A percentile compares a stretch with the other conserved stretches of the same genome.
These are phyloP conservation scores for Macrotyloma uniflorum DNA, from an alignment of 306 rosid species.

Conservation along the genomic window DNA sequence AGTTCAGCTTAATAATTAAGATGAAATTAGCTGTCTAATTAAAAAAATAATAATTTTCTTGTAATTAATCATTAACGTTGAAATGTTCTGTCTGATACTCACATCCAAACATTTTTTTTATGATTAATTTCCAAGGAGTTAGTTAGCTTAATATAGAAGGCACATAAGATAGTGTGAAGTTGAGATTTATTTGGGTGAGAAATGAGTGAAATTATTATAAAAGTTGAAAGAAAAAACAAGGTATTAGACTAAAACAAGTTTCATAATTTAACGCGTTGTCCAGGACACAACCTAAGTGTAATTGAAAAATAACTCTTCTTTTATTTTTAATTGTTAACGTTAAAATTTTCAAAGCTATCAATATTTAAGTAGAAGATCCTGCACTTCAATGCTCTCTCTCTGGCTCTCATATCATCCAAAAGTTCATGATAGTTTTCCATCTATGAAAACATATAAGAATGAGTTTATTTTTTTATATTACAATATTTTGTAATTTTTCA, in stretches of 20 bases:
- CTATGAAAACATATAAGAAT: too few species aligned
- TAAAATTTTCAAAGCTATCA: neutral
- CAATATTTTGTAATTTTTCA: too few species aligned
- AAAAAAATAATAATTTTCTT: neutral
- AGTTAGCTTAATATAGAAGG: neutral
- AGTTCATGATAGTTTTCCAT: too few species aligned
- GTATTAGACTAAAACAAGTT: neutral
- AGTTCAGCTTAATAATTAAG: neutral
- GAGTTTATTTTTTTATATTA: too few species aligned
- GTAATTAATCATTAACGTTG: neutral
- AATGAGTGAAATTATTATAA: neutral
- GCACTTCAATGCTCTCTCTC: neutral
- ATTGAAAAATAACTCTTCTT: neutral
- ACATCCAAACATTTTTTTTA: neutral
- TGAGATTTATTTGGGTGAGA: neutral
- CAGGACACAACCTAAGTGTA: neutral
- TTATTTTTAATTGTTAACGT: neutral
- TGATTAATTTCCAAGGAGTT: neutral
- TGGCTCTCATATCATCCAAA: too few species aligned
- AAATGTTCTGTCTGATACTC: too few species aligned
- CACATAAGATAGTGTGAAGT: neutral
- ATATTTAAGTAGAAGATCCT: constrained; percentile 24
- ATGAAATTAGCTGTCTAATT: neutral
- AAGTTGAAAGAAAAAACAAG: neutral
- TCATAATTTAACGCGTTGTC: neutral